A percentile compares a stretch with the other conserved stretches of the same genome.
Conservation (phyloP, 306 rosid species). For the Leucaena leucocephala region DNA sequence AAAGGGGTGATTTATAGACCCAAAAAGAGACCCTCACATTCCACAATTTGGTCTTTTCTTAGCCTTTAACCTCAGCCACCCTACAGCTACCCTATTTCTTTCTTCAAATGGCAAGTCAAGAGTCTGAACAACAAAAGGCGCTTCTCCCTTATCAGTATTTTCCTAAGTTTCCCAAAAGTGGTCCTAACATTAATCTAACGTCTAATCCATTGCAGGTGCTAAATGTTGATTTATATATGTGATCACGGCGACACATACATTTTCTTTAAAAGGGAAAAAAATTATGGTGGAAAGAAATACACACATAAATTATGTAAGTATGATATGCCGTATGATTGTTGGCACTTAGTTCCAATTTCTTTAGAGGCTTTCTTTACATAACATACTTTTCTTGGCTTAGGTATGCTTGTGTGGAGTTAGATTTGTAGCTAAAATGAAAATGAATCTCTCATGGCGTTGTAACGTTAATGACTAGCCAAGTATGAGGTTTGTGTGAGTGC, state of each 20-base stretch:
- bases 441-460: background rate
- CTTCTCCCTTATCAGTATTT: too few species aligned
- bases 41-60: too few species aligned
- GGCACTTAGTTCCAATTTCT: background rate
- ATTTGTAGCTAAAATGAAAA: background rate
- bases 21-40: too few species aligned
- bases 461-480: background rate
- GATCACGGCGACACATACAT: conserved; percentile 4
- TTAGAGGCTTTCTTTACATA: background rate
- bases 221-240: conserved; percentile 59
- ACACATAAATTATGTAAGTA: background rate
- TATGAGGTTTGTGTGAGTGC: background rate
- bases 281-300: background rate
- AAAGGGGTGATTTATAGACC: too few species aligned
- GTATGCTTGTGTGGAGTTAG: background rate
- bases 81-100: too few species aligned
- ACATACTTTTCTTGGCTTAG: background rate
- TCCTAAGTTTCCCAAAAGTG: too few species aligned
- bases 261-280: background rate
- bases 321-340: conserved; percentile 6
- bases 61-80: too few species aligned
- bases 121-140: too few species aligned
- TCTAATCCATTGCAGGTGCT: conserved; percentile 59
- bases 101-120: too few species aligned
- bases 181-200: background rate